phyloP scores from a whole-genome alignment of 352 stramenopile species.

The Pythium phragmitis region DNA sequence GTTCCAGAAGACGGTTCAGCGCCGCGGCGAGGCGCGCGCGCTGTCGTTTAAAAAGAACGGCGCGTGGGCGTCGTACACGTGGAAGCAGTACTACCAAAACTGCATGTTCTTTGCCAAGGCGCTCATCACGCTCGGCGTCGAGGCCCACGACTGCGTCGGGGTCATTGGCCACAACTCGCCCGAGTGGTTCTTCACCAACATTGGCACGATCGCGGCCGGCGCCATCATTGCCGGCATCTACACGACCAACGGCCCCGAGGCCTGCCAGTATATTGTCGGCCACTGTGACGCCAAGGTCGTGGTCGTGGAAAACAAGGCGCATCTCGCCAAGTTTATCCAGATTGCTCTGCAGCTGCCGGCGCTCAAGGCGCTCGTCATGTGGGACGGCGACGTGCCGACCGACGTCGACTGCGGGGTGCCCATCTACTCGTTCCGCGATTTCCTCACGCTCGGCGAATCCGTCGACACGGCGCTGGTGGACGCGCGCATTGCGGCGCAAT shows the following conservation, averaged over 20 bases:
- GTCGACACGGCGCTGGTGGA: conserved; percentile 62
- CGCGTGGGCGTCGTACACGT: conserved; percentile 67
- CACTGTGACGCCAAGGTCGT: conserved; percentile 92
- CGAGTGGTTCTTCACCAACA: conserved; percentile 92
- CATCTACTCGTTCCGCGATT: conserved; percentile 80
- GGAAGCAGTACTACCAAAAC: conserved; percentile 80
- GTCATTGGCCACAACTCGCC: conserved; percentile 92
- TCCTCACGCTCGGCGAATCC: conserved; percentile 70
- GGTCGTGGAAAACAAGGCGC: conserved; percentile 88
- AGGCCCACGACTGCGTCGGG: conserved; percentile 75
- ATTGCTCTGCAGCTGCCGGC: conserved; percentile 86
- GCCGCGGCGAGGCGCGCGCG: conserved; percentile 53
- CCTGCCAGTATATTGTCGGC: conserved; percentile 92
- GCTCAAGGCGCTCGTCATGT: conserved; percentile 94
- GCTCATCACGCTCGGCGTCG: conserved; percentile 67
- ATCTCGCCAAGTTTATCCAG: conserved; percentile 93
- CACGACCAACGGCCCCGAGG: conserved; percentile 90
- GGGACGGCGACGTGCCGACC: conserved; percentile 77
- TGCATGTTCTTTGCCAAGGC: conserved; percentile 77
- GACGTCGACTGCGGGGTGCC: conserved; percentile 62
- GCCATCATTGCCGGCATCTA: conserved; percentile 95
- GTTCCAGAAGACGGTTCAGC: conserved; percentile 62
- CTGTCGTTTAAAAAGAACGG: conserved; percentile 72
- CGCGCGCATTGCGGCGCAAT: conserved; percentile 72
- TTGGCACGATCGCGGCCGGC: conserved; percentile 92